Base-by-base conservation (phyloP, 2,329 filamentous ascomycete species). In the Apiospora kogelbergensis region DNA sequence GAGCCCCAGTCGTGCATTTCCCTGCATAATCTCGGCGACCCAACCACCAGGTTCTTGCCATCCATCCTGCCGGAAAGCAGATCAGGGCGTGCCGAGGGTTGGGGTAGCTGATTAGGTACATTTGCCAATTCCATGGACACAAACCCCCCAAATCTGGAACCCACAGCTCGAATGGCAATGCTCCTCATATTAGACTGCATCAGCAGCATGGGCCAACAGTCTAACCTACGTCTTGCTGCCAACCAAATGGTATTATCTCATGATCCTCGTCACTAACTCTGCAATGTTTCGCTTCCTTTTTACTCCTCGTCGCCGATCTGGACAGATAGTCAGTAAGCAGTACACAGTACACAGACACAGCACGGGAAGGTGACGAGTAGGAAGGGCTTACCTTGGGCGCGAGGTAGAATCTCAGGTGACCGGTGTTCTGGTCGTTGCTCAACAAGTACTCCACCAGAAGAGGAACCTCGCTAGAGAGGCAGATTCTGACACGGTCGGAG, bases 341-440 rank as follows among this genome's bases (percentile, higher is more conserved):
- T n/a, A n/a, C n/a, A 26, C 22, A 10, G 42, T 20, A 42, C n/a
- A 5, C 15, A 45, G 33, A 6, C 37, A 33, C 6, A 17, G 30
- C n/a, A 64, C 26, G 11, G 15, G 20, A 44, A n/a, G 48, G 13
- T 57, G 9, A 22, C n/a, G n/a, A n/a, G n/a, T 2, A 11, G 7
- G 26, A 60, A 17, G 6, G 20, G 30, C 88, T 70, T 84, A 96
- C 96, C 94, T 99, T 99, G 73, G 96, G 96, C 73, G 96, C 96
- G 76, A 99, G 90, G 84, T 98, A 99, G 89, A 98, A 99, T 78
- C 95, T 90, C 82, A 99, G 84, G 82, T 96, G 96, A 81, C 93
- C 96, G 40, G 13, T 37, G 42, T 45, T 45, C 65, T 44, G 17
- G 44, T 48, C 45, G 65, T 48, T 53, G 42, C 42, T 46, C 71